Evolutionary conservation across 495 filamentous ascomycete genomes (phyloP), one percentile per base, ranked within the genome.

Genomic region (Aspergillus leporis): DNA sequence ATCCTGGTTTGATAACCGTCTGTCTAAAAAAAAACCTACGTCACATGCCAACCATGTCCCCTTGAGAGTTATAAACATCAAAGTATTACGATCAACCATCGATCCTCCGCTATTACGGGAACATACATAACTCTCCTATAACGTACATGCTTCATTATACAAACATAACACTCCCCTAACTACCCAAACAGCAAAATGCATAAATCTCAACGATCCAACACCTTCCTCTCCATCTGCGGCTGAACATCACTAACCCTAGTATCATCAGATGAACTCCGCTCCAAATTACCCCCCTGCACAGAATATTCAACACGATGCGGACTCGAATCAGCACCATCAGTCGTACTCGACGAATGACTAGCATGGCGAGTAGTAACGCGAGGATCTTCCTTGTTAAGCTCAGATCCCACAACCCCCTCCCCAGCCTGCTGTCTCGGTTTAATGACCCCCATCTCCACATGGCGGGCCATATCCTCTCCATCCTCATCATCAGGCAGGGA

Each of bases 131-230:
- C 6, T 28, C 25, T 28, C 25, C 25, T 28, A 28, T 28, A 28
- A 28, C 25, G 6, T 28, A 28, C 25, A 28, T 28, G 25, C 25
- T 28, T 28, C 25, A 28, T 28, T 28, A 28, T 28, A 3, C 25
- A 28, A 28, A 28, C 3, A 28, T 28, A 28, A 40, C 12, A 40
- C 36, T 3, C 36, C 36, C 36, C 16, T n/a, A 40, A 12, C 36
- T 4, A 40, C 36, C 36, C 3, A 40, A 40, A 12, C 36, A n/a
- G 25, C 45, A 32, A 16, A 34, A n/a, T 46, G 25, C 14, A 23
- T 30, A 53, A 7, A 31, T 16, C 49, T 58, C 25, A 25, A 40
- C 70, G 72, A 19, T 82, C 85, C 58, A 89, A 72, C 51, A 86
- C 68, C 21, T 51, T 28, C n/a, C n/a, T 51, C 49, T 34, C 28